Base-by-base conservation (phyloP, 352 stramenopile genomes). In the Thraustochytrium striatum region DNA sequence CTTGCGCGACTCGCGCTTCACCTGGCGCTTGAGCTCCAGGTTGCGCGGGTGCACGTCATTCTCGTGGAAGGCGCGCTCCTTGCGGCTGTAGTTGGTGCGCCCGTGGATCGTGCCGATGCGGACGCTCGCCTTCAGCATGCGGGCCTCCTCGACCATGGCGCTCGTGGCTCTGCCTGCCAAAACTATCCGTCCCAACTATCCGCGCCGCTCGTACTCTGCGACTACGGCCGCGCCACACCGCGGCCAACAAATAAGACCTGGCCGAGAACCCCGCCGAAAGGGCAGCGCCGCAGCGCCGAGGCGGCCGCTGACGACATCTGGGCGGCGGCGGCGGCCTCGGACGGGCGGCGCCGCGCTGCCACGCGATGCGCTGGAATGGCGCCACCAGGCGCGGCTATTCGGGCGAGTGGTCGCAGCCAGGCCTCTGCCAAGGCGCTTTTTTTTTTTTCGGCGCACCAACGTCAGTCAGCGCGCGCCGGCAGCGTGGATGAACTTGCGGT, bases 61-160 rank as follows among this genome's bases (percentile, higher is more conserved):
- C 28, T 61, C 36, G 2, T 30, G 65, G 5, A 75, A 25, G n/a
- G 41, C 65, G 19, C 21, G 41, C 36, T 75, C 65, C 1, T 8
- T 68, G 2, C 41, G n/a, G 9, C 30, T 50, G 52, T 55, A 75
- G 39, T 75, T 75, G 32, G 36, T 75, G 11, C 65, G 65, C 65
- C 61, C 52, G 13, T 30, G 52, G 41, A 30, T 39, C n/a, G 65
- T 19, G 0, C 65, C 65, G 39, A 75, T 75, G 32, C 50, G 65
- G 41, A 38, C 43, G n/a, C 68, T 75, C 41, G 65, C 65, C 21
- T 38, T 30, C 21, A 75, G 65, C 32, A 62, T 62, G 13, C 30
- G 28, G 0, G 44, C 19, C 13, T 9, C 3, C 21, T 13, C 32
- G 19, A 43, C 44, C 44, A 7, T 32, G 32, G 8, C 35, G 8